A percentile compares a stretch with the other conserved stretches of the same genome.
phyloP scores from a whole-genome alignment of 2,329 filamentous ascomycete genomes.

The Exophiala spinifera region DNA sequence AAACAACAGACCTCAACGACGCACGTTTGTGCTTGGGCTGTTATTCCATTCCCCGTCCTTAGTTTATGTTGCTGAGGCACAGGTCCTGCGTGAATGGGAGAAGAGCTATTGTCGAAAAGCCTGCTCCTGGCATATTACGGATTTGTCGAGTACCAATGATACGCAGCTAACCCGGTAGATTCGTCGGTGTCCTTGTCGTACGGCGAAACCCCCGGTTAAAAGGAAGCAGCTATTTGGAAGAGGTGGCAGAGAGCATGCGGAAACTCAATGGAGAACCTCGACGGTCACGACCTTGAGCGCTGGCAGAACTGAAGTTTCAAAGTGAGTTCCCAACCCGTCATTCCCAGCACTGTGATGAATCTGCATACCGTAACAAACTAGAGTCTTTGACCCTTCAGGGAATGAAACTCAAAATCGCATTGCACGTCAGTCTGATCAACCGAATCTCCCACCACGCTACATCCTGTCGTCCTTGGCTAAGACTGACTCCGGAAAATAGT shows the following conservation, averaged over 20 bases:
- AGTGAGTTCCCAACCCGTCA: neutral
- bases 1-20: no score
- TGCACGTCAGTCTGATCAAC: conserved; percentile 90
- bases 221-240: neutral
- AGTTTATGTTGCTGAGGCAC: no score
- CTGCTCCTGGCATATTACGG: no score
- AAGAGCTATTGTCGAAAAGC: no score
- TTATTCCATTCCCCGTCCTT: neutral
- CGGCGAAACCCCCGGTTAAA: no score
- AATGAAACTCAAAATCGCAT: conserved; percentile 75
- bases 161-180: no score
- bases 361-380: conserved; percentile 60
- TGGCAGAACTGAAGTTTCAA: neutral
- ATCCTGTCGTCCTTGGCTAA: neutral
- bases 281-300: no score
- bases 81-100: no score
- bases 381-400: conserved; percentile 88
- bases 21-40: neutral
- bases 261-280: no score
- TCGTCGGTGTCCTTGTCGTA: no score
- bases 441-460: neutral
- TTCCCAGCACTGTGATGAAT: conserved; percentile 21
- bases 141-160: no score
- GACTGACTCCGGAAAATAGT: no score
- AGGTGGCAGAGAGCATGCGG: neutral